These are phyloP conservation scores for Stromatinia cepivora DNA, from an alignment of 2,329 filamentous ascomycete species.

Conservation along the genomic window DNA sequence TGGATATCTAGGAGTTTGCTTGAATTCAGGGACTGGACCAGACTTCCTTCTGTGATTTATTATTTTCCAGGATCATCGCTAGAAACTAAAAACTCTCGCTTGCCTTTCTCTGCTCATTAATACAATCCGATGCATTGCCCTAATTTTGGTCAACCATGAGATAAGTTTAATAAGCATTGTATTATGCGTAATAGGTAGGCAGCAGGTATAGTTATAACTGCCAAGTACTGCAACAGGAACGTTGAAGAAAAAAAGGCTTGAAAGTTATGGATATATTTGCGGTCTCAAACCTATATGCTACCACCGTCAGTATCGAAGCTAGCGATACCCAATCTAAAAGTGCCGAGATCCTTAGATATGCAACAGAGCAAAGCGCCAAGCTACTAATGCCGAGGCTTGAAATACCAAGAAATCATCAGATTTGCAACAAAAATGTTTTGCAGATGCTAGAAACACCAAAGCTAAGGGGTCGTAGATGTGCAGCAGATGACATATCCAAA, in stretches of 20 bases:
- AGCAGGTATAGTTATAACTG: too few relatives aligned
- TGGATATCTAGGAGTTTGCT: neutral
- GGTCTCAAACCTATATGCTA: neutral
- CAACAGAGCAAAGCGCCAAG: neutral
- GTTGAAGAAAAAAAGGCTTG: neutral
- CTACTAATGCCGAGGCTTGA: neutral
- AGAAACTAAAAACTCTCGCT: neutral
- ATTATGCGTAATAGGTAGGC: neutral
- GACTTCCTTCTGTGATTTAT: neutral
- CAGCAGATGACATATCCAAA: too few relatives aligned
- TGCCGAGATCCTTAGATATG: neutral
- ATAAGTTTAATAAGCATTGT: neutral
- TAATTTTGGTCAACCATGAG: neutral
- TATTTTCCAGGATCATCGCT: neutral
- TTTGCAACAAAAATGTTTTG: too few relatives aligned
- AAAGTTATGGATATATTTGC: neutral
- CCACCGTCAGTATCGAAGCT: neutral
- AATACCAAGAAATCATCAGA: too few relatives aligned
- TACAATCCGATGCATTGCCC: too few relatives aligned
- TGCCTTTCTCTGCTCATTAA: neutral
- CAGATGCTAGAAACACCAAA: too few relatives aligned
- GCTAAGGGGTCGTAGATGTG: too few relatives aligned
- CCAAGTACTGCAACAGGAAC: neutral
- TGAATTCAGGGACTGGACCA: neutral
- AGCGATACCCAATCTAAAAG: neutral